Conservation (phyloP, 2,329 filamentous ascomycete species). For the Neurospora sp. region DNA sequence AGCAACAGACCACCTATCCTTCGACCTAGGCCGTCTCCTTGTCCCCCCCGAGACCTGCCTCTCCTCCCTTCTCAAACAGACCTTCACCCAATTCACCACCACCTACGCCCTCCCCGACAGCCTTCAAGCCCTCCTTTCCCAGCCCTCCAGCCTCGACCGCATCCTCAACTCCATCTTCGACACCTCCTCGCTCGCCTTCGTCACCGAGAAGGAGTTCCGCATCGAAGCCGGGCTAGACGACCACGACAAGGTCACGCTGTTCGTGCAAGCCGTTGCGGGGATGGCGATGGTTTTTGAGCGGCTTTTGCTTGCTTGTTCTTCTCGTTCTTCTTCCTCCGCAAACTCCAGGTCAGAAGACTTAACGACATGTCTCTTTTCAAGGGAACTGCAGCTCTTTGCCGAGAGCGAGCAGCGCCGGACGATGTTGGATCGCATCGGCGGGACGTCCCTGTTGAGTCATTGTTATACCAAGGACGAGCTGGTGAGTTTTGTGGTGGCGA, state of each 20-base stretch:
- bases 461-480: conserved; percentile 26
- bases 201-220: conserved; percentile 19
- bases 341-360: conserved; percentile 5
- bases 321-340: conserved; percentile 1
- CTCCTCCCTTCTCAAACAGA: conserved; percentile 18
- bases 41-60: conserved; percentile 20
- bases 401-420: conserved; percentile 20
- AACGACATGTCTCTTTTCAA: conserved; percentile 15
- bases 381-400: conserved; percentile 23
- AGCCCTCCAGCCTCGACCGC: conserved; percentile 13
- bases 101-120: conserved; percentile 17
- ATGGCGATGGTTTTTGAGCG: conserved; percentile 22
- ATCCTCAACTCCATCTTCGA: conserved; percentile 26
- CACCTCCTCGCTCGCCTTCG: conserved; percentile 22
- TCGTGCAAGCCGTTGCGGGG: conserved; percentile 27
- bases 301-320: conserved; percentile 6
- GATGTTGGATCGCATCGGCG: conserved; percentile 23
- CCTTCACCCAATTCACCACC: conserved; percentile 14
- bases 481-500: conserved; percentile 23
- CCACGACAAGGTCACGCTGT: conserved; percentile 24
- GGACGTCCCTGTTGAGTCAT: conserved; percentile 21
- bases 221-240: conserved; percentile 23
- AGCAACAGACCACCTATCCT: conserved; percentile 18
- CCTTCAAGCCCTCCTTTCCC: conserved; percentile 11
- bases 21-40: conserved; percentile 19